phyloP scores from a whole-genome alignment of 75 land plant genomes.

The Cryptomeria japonica region DNA sequence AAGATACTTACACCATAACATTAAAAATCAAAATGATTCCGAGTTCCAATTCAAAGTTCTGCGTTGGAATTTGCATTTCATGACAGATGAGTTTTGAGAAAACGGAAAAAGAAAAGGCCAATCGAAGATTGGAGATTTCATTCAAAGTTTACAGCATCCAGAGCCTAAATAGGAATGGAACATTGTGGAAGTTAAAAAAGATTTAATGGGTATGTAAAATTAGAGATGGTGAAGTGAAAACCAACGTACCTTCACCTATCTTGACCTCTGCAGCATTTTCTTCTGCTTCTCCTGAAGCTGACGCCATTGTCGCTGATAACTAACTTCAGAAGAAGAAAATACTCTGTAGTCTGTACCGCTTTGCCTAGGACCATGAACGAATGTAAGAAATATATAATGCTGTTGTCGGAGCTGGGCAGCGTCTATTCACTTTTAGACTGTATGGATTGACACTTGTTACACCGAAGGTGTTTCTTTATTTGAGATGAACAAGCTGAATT shows the following conservation, averaged over 20 bases:
- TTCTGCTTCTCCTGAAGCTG: slow-evolving; percentile 61
- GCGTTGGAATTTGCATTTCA: neutral
- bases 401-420: too few relatives aligned
- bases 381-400: too few relatives aligned
- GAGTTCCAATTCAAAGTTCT: neutral
- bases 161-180: too few relatives aligned
- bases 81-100: neutral
- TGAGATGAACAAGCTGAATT: too few relatives aligned
- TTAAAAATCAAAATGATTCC: neutral
- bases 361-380: too few relatives aligned
- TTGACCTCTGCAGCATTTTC: slow-evolving; percentile 78
- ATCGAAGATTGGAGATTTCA: neutral
- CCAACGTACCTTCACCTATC: slow-evolving; percentile 49
- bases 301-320: neutral
- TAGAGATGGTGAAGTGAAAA: neutral
- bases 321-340: neutral
- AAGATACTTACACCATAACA: neutral
- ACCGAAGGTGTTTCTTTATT: too few relatives aligned
- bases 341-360: neutral
- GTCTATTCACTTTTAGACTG: too few relatives aligned
- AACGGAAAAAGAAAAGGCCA: neutral
- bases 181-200: neutral
- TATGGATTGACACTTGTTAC: too few relatives aligned
- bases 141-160: neutral
- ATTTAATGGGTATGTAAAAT: neutral